phyloP scores from a whole-genome alignment of 352 stramenopile genomes.

The Phytophthora syringae region DNA sequence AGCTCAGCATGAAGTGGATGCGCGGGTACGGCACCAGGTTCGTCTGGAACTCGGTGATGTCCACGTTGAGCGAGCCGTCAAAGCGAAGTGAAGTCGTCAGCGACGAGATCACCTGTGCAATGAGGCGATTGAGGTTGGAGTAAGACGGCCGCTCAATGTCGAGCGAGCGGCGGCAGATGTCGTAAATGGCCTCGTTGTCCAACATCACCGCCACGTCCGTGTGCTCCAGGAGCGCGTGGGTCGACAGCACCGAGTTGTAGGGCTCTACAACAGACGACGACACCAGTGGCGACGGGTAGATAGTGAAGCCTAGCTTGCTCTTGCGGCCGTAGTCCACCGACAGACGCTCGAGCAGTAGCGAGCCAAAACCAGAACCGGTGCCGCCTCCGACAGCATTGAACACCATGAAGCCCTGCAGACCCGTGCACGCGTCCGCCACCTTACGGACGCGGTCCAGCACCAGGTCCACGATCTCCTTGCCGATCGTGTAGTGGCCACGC shows the following conservation, averaged over 20 bases:
- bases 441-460: constrained; percentile 98
- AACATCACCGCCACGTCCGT: constrained; percentile 89
- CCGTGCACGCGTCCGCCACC: constrained; percentile 97
- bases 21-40: constrained; percentile 99
- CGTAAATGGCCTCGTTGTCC: constrained; percentile 39
- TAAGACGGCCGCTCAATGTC: constrained; percentile 96
- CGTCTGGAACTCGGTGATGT: constrained; percentile 98
- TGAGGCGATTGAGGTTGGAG: constrained; percentile 97
- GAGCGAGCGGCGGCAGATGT: constrained; percentile 35
- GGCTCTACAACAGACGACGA: constrained; percentile 97
- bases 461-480: constrained; percentile 97
- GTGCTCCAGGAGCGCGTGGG: constrained; percentile 96
- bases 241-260: constrained; percentile 98
- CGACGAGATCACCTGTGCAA: constrained; percentile 96
- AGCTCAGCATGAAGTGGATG: constrained; percentile 99
- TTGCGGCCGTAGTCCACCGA: constrained; percentile 98
- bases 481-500: constrained; percentile 94
- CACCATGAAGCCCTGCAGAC: constrained; percentile 98
- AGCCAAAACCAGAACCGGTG: constrained; percentile 97
- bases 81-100: constrained; percentile 56
- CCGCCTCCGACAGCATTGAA: constrained; percentile 98
- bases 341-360: constrained; percentile 96
- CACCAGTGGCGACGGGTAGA: constrained; percentile 93
- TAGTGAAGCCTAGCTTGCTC: constrained; percentile 98
- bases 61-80: constrained; percentile 96